Conservation (phyloP, 1,284 basidiomycete genomes). For the Phellopilus nigrolimitatus region DNA sequence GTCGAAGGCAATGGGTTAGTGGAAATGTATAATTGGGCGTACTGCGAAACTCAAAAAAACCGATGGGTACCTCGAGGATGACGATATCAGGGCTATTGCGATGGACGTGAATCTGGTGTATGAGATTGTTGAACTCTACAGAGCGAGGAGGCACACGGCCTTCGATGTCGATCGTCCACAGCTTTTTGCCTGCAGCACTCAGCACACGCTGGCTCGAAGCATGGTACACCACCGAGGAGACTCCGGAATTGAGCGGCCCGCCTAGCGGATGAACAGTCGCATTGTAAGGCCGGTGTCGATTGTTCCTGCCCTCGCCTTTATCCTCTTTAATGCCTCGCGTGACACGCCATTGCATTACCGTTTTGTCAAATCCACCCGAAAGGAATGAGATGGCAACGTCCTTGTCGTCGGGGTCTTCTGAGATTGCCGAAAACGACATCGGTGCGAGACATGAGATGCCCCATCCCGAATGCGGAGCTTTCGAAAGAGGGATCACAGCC, state of each 20-base stretch:
- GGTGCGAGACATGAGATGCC: slow-evolving; percentile 38
- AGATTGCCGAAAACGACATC: slow-evolving; percentile 20
- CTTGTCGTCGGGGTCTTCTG: too few relatives aligned
- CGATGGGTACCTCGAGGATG: slow-evolving; percentile 41
- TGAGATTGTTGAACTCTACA: slow-evolving; percentile 34
- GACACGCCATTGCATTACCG: slow-evolving; percentile 36
- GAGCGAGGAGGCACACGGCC: slow-evolving; percentile 26
- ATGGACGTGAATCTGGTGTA: slow-evolving; percentile 44
- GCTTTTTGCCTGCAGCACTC: slow-evolving; percentile 27
- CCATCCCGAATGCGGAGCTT: slow-evolving; percentile 25
- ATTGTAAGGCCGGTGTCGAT: not conserved
- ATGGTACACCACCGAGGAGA: not conserved
- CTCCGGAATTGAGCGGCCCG: slow-evolving; percentile 3
- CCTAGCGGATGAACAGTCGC: not conserved
- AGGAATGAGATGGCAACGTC: slow-evolving; percentile 36
- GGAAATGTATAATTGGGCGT: not conserved
- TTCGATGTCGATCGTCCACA: slow-evolving; percentile 33
- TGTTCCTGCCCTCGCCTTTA: not conserved
- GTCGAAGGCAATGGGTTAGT: too few relatives aligned
- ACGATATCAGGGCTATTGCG: slow-evolving; percentile 37
- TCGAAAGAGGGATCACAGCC: slow-evolving; percentile 25
- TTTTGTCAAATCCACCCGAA: slow-evolving; percentile 42
- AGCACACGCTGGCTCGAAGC: not conserved
- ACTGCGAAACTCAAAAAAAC: not conserved
- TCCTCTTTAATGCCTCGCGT: slow-evolving; percentile 2